Conservation (phyloP, 2,329 filamentous ascomycete species). For the Ramichloridium luteum region DNA sequence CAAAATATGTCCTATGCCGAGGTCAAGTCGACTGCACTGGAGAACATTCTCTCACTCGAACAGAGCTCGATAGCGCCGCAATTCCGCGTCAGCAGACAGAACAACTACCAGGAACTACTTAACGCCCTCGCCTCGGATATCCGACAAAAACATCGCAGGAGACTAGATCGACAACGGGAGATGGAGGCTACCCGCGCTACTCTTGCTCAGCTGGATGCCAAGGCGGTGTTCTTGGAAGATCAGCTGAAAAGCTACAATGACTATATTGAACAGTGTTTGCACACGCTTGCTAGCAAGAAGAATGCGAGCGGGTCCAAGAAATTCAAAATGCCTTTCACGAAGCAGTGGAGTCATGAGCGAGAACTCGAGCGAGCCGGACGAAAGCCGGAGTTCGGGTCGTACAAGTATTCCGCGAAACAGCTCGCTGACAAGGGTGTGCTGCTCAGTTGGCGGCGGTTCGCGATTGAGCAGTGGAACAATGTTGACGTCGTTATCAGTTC, state of each 20-base stretch:
- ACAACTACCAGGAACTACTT: conserved; percentile 93
- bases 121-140: conserved; percentile 96
- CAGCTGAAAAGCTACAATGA: conserved; percentile 97
- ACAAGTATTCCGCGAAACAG: conserved; percentile 86
- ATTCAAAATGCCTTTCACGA: conserved; percentile 91
- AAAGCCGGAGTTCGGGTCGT: conserved; percentile 93
- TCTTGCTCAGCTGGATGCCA: conserved; percentile 62
- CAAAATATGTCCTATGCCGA: conserved; percentile 82
- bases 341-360: conserved; percentile 96
- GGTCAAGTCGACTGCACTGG: conserved; percentile 81
- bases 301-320: conserved; percentile 54
- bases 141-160: conserved; percentile 84
- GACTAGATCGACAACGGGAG: conserved; percentile 84
- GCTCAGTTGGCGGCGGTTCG: conserved; percentile 77
- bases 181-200: conserved; percentile 72
- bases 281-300: conserved; percentile 93
- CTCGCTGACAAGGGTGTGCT: conserved; percentile 89
- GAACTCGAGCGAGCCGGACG: conserved; percentile 86
- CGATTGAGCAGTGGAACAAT: conserved; percentile 74
- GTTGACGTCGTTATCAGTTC: conserved; percentile 90
- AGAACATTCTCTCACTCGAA: conserved; percentile 87
- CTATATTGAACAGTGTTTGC: conserved; percentile 97
- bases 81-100: conserved; percentile 72
- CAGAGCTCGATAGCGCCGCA: conserved; percentile 38
- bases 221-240: conserved; percentile 84